phyloP scores from a whole-genome alignment of 2,329 filamentous ascomycete species.

The Penicillium sp. region DNA sequence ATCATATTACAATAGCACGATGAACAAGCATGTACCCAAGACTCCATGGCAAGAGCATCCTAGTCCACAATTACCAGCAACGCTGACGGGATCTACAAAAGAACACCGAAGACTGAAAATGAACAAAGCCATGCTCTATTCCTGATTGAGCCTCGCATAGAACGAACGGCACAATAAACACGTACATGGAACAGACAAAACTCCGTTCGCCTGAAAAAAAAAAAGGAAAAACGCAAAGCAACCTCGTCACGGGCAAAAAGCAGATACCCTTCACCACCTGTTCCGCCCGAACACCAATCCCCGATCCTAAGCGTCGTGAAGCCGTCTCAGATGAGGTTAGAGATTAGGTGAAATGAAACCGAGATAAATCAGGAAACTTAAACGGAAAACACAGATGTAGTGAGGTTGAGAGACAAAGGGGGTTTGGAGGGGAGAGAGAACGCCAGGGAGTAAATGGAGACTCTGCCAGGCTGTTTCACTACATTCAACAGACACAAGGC shows the following conservation, averaged over 20 bases:
- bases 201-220: conserved; percentile 26
- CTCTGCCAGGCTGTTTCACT: conserved; percentile 29
- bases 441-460: conserved; percentile 9
- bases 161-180: conserved; percentile 21
- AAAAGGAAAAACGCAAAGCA: conserved; percentile 20
- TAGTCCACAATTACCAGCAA: neutral
- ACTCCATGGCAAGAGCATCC: neutral
- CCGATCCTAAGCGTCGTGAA: conserved; percentile 23
- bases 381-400: conserved; percentile 28
- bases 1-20: neutral
- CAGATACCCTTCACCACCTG: conserved; percentile 22
- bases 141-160: conserved; percentile 16
- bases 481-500: conserved; percentile 29
- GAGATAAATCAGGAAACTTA: conserved; percentile 24
- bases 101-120: neutral
- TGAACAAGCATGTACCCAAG: neutral
- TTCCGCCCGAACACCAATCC: conserved; percentile 31
- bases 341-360: conserved; percentile 28
- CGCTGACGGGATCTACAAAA: neutral
- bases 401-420: conserved; percentile 19
- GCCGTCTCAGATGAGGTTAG: conserved; percentile 24
- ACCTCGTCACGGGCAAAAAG: conserved; percentile 22
- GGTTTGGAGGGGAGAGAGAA: conserved; percentile 11
- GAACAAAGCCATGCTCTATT: conserved; percentile 24
- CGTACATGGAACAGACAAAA: conserved; percentile 32